Evolutionary conservation across 352 stramenopile genomes (phyloP), one percentile per base, ranked within the genome.

Genomic region (Pythium dissimile): DNA sequence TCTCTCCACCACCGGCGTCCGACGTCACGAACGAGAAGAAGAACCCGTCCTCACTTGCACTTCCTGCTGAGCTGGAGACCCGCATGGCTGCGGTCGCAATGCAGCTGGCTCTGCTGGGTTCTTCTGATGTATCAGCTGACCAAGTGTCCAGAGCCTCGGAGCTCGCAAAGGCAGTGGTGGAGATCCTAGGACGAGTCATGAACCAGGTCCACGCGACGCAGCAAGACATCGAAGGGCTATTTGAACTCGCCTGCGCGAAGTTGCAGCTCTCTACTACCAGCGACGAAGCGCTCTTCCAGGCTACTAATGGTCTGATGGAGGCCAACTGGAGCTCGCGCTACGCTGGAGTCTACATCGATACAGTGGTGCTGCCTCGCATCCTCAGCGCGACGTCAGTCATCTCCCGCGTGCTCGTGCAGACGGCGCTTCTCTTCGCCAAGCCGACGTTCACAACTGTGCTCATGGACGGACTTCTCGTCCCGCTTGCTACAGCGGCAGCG

Each of bases 261-360:
- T 64, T 92, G 5, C 66, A 81, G 49, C 64, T 92, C 21, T 34
- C 63, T 16, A 57, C 46, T 3, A 75, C 64, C 15, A 89, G 69
- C 23, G 82, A 92, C 41, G 77, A 89, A 67, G 76, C 56, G 21
- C 70, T 92, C 1, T 75, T 74, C 39, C 71, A 80, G 16, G 71
- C 89, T 39, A 73, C 80, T 23, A 92, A 76, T 34, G 60, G 66
- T 8, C 51, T 92, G 9, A 71, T 89, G 35, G 73, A 84, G 11
- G 73, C 73, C 16, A 89, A 78, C 37, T 89, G 80, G 73, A 89
- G 82, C 38, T 87, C 79, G 16, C 75, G 73, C 11, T 88, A 89
- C 56, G 79, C 82, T 2, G 63, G 66, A 0, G 64, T 86, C 20
- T 92, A 84, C 34, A 57, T 92, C 10, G 62, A 77, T 38, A 71